Percentiles rank a stretch among this genome's conserved stretches.
Evolutionary conservation across 345 rosid genomes (phyloP).

Genomic region (Crucihimalaya himalaica): DNA sequence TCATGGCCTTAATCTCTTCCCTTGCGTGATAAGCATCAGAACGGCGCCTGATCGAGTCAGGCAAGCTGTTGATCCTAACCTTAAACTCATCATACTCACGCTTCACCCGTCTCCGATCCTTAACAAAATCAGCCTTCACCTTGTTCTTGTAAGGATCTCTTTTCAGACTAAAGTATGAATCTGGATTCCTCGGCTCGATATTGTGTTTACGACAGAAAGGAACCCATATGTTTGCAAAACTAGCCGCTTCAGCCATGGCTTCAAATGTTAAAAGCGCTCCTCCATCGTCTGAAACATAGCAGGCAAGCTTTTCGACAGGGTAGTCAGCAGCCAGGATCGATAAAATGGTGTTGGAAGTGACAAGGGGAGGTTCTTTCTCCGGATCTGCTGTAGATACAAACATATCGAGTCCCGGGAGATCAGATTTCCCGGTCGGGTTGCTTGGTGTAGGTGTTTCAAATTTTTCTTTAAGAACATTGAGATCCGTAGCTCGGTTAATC

Average conservation of each 20-base stretch:
- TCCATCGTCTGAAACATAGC: slow-evolving; percentile 98
- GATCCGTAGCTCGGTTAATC: slow-evolving; percentile 86
- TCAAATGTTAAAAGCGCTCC: slow-evolving; percentile 96
- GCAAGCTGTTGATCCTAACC: slow-evolving; percentile 86
- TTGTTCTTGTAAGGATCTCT: slow-evolving; percentile 98
- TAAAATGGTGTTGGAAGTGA: slow-evolving; percentile 92
- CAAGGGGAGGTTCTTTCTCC: slow-evolving; percentile 99
- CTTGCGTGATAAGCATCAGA: slow-evolving; percentile 97
- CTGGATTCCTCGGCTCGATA: slow-evolving; percentile 95
- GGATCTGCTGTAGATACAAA: slow-evolving; percentile 99
- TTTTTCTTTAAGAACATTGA: slow-evolving; percentile 87
- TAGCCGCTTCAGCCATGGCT: slow-evolving; percentile 99
- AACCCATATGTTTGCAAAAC: slow-evolving; percentile 93
- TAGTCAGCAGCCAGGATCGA: slow-evolving; percentile 92
- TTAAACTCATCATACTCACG: slow-evolving; percentile 99
- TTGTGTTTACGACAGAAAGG: slow-evolving; percentile 95
- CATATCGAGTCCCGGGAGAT: slow-evolving; percentile 91
- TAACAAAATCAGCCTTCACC: slow-evolving; percentile 81
- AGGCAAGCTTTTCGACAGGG: slow-evolving; percentile 96
- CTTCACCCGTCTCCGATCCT: slow-evolving; percentile 91
- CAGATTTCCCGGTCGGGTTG: slow-evolving; percentile 91
- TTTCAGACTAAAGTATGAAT: slow-evolving; percentile 87
- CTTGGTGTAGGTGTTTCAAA: slow-evolving; percentile 73
- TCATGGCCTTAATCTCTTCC: slow-evolving; percentile 98
- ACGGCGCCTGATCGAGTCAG: slow-evolving; percentile 92